Base-by-base conservation (phyloP, 331 rosid genomes). In the Quercus phellos region DNA sequence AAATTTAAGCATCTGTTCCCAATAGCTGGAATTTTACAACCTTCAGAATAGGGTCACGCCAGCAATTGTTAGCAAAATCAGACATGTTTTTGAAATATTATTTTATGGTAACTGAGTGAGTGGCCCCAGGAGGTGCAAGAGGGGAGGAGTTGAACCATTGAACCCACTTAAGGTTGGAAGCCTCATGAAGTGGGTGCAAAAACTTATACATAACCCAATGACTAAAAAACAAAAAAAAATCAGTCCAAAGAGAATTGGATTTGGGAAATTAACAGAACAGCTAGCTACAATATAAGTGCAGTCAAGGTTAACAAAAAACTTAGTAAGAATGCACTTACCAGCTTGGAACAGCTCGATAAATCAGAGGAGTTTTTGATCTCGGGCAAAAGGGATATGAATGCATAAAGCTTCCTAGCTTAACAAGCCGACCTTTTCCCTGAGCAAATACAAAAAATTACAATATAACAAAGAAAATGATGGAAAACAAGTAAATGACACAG, bases 271-370 rank as follows among this genome's bases (percentile, higher is more conserved):
- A 64, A 80, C 71, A 8, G 59, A 17, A 54, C 21, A 24, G 30
- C 50, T 26, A 77, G 70, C 77, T 72, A n/a, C 61, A 68, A 18
- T 70, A 72, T 77, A 46, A 32, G 16, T 7, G 27, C 50, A 60
- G 61, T 26, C 51, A 77, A 60, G 70, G 69, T 19, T 24, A 84
- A 66, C 46, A 27, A 60, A 76, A 24, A 77, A 13, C 38, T 16
- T 12, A 9, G 73, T 74, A 18, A 34, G 74, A 70, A 78, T 70
- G 79, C 19, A 77, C 85, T 84, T 86, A 93, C 99, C 99, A 95
- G 85, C 97, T 95, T 54, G 98, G 99, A 74, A 95, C 97, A 78
- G 99, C 99, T 83, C 98, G 87, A 84, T 95, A 93, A 76, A 95
- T 95, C 26, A 95, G 94, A 46, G 99, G 99, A 55, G 99, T 91